Conservation (phyloP, 2,329 filamentous ascomycete genomes). For the Colletotrichum costaricense region DNA sequence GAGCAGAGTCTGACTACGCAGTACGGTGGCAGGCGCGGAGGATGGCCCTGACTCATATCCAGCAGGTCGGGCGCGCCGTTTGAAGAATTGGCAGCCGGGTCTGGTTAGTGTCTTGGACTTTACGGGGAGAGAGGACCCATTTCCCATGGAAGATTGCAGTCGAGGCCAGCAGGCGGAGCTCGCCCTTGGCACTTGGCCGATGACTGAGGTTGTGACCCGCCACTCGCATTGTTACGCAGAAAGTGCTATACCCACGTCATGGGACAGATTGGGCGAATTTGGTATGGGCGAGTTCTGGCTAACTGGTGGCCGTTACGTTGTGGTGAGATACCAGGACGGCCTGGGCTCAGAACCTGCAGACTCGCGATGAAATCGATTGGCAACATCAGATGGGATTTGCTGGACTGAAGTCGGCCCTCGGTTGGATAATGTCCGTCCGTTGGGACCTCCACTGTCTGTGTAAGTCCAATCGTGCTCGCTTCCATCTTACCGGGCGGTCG, state of each 20-base stretch:
- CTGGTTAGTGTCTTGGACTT: not conserved
- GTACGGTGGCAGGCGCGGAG: not conserved
- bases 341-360: constrained; percentile 16
- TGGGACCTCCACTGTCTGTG: not conserved
- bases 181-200: constrained; percentile 2
- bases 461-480: not conserved
- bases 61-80: constrained; percentile 25
- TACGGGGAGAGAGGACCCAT: not conserved
- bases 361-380: constrained; percentile 1
- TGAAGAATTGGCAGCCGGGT: constrained; percentile 23
- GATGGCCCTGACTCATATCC: constrained; percentile 27
- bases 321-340: constrained; percentile 10
- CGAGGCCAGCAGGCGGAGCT: not conserved
- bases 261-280: constrained; percentile 13
- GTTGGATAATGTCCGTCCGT: constrained; percentile 9
- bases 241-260: constrained; percentile 31
- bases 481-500: too few relatives aligned
- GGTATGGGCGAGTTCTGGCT: constrained; percentile 8
- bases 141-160: not conserved
- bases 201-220: constrained; percentile 16
- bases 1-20: too few relatives aligned
- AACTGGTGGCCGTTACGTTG: not conserved
- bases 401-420: constrained; percentile 2
- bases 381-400: constrained; percentile 14
- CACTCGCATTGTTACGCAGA: constrained; percentile 31